phyloP scores from a whole-genome alignment of 352 stramenopile species.

The Phytophthora pluvialis region DNA sequence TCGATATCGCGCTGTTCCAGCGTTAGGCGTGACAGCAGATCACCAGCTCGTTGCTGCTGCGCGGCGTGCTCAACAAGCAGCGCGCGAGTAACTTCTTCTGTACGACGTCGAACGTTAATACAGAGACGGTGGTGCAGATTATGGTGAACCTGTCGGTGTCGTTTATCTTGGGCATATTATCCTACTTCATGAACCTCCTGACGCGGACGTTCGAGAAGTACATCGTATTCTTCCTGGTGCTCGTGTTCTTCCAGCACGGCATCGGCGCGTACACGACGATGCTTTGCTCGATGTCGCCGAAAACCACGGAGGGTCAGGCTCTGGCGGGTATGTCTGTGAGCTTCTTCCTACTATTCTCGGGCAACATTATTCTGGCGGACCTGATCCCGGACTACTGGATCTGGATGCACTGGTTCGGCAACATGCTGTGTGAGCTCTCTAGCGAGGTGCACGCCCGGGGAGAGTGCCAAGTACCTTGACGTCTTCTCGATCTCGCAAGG shows the following conservation, averaged over 20 bases:
- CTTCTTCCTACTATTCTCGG: slow-evolving; percentile 81
- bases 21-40: slow-evolving; percentile 78
- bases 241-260: slow-evolving; percentile 80
- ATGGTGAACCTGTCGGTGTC: slow-evolving; percentile 74
- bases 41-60: slow-evolving; percentile 71
- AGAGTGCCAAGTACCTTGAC: slow-evolving; percentile 32
- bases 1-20: slow-evolving; percentile 72
- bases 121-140: slow-evolving; percentile 62
- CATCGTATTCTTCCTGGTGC: slow-evolving; percentile 79
- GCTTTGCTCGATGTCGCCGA: slow-evolving; percentile 59
- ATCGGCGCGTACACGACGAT: slow-evolving; percentile 74
- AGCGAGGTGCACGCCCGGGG: slow-evolving; percentile 37
- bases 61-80: slow-evolving; percentile 93
- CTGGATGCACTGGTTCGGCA: slow-evolving; percentile 79
- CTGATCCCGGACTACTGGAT: slow-evolving; percentile 79
- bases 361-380: slow-evolving; percentile 76
- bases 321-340: slow-evolving; percentile 56
- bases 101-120: slow-evolving; percentile 83
- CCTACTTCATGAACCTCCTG: slow-evolving; percentile 92
- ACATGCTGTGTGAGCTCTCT: slow-evolving; percentile 71
- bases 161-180: slow-evolving; percentile 67
- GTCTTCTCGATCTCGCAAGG: slow-evolving; percentile 52
- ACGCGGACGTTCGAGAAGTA: slow-evolving; percentile 66
- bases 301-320: slow-evolving; percentile 60
- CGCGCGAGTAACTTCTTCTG: slow-evolving; percentile 91